Conservation (phyloP, 2,329 filamentous ascomycete species). For the Penicillium sp. region DNA sequence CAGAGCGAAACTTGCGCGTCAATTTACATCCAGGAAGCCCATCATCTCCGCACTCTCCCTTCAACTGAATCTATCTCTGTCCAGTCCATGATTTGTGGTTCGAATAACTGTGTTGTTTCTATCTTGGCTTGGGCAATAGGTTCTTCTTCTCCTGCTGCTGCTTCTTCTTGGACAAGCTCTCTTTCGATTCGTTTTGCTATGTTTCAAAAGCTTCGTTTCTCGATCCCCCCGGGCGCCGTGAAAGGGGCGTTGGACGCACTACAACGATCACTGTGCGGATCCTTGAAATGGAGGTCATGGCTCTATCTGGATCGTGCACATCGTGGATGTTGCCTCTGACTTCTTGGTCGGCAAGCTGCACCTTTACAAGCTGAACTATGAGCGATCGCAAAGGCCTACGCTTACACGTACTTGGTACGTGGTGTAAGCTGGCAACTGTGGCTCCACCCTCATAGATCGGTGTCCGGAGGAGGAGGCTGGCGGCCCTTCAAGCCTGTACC, state of each 20-base stretch:
- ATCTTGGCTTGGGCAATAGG: too few relatives aligned
- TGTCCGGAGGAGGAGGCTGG: too few relatives aligned
- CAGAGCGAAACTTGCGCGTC: too few relatives aligned
- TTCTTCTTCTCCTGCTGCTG: too few relatives aligned
- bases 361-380: background rate
- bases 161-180: too few relatives aligned
- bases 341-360: background rate
- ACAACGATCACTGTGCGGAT: background rate
- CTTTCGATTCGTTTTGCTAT: background rate
- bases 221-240: background rate
- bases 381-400: too few relatives aligned
- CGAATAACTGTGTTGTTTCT: too few relatives aligned
- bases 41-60: too few relatives aligned
- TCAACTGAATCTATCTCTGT: too few relatives aligned
- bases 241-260: background rate
- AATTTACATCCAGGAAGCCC: too few relatives aligned
- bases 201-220: background rate
- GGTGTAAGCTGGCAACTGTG: background rate
- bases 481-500: background rate
- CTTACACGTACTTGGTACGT: background rate
- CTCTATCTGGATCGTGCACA: background rate
- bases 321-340: background rate
- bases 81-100: too few relatives aligned
- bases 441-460: too few relatives aligned
- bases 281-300: background rate